Evolutionary conservation across 1,284 basidiomycete species (phyloP).

Genomic region (Puccinia triticina): DNA sequence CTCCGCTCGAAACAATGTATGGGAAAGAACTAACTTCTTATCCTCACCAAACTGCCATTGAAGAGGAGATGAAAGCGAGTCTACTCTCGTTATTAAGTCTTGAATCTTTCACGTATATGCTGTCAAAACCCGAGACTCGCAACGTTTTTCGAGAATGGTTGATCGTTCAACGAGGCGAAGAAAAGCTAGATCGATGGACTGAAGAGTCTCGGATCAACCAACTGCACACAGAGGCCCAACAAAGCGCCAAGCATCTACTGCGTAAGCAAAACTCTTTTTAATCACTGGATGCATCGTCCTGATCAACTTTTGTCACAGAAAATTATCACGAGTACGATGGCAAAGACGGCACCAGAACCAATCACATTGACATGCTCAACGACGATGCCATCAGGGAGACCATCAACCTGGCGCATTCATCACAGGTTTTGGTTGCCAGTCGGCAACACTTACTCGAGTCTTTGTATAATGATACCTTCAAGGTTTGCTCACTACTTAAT

Average conservation of each 20-base stretch:
- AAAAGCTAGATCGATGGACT: slow-evolving; percentile 38
- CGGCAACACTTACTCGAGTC: slow-evolving; percentile 31
- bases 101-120: slow-evolving; percentile 18
- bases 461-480: slow-evolving; percentile 39
- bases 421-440: slow-evolving; percentile 22
- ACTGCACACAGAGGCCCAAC: slow-evolving; percentile 19
- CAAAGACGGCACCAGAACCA: background rate
- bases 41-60: slow-evolving; percentile 29
- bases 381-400: slow-evolving; percentile 1
- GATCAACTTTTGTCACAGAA: background rate
- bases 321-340: background rate
- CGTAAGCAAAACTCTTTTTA: background rate
- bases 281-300: background rate
- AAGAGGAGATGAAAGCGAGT: slow-evolving; percentile 29
- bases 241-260: background rate
- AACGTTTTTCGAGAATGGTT: slow-evolving; percentile 40
- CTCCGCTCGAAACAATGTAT: slow-evolving; percentile 11
- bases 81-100: slow-evolving; percentile 31
- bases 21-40: slow-evolving; percentile 38
- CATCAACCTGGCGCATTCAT: slow-evolving; percentile 4
- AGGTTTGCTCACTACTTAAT: slow-evolving; percentile 23
- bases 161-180: background rate
- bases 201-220: slow-evolving; percentile 44
- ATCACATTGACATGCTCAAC: background rate
- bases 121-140: slow-evolving; percentile 27